A percentile compares a stretch with the other conserved stretches of the same genome.
These are phyloP conservation scores for Kalmanozyma brasiliensis DNA, from an alignment of 1,284 basidiomycete genomes.

Conservation along the genomic window DNA sequence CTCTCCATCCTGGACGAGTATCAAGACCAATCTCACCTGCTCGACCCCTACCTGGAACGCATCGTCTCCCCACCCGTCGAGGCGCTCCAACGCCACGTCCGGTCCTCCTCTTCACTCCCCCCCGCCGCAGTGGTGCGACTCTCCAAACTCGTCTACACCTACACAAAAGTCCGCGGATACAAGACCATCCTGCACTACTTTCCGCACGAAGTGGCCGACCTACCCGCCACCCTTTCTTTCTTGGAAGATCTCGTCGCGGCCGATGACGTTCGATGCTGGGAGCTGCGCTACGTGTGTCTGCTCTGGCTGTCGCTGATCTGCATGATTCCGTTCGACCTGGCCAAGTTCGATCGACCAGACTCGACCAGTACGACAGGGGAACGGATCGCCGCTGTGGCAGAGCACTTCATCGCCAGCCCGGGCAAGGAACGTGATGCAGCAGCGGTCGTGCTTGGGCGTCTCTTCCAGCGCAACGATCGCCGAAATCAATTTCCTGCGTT, in stretches of 20 bases:
- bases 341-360: conserved; percentile 78
- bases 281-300: conserved; percentile 82
- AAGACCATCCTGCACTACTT: conserved; percentile 92
- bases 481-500: conserved; percentile 15
- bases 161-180: conserved; percentile 88
- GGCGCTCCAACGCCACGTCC: conserved; percentile 44
- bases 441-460: conserved; percentile 77
- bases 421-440: conserved; percentile 84
- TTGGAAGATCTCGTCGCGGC: conserved; percentile 69
- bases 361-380: conserved; percentile 70
- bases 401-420: conserved; percentile 75
- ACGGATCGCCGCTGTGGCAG: conserved; percentile 75
- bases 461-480: conserved; percentile 75
- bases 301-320: conserved; percentile 94
- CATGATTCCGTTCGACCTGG: conserved; percentile 91
- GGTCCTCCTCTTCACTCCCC: conserved; percentile 1
- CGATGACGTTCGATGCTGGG: conserved; percentile 72
- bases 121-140: conserved; percentile 3
- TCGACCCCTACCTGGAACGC: conserved; percentile 92
- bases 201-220: conserved; percentile 85
- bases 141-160: conserved; percentile 78
- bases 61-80: conserved; percentile 82
- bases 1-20: conserved; percentile 76
- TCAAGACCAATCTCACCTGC: conserved; percentile 85
- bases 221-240: conserved; percentile 79